Evolutionary conservation across 169 alveolate genomes (phyloP), one percentile per base, ranked within the genome.

Genomic region (Plasmodium yoelii): DNA sequence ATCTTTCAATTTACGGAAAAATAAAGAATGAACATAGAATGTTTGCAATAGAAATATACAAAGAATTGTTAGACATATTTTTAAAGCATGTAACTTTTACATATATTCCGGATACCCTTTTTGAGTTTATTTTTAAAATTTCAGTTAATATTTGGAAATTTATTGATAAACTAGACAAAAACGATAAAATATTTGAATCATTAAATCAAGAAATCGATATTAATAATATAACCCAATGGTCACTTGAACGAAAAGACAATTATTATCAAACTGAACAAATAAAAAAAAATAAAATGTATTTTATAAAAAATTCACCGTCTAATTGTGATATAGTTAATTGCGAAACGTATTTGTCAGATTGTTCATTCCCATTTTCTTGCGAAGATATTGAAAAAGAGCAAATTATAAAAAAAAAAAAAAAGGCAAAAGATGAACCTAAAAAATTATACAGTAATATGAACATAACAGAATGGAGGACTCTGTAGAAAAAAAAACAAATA

Each of bases 41-140:
- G 75, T 86, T 86, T 72, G 91, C 91, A 47, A 70, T 71, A 57
- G 91, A 86, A 86, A 86, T 86, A 22, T 86, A 70, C 64, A 53
- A 86, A 69, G 91, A 86, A 57, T 18, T 86, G 63, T 39, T 86
- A 2, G 91, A 69, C 56, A 70, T 86, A 69, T 86, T 70, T 73
- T 69, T 86, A 73, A 70, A 47, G 53, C 69, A 86, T 55, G 87
- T 86, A 34, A 70, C 87, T 10, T 19, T 86, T 57, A 70, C 75
- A 18, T 56, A 71, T 64, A 44, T 71, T 69, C 71, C 91, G 19
- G 71, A 86, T 60, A 53, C 12, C 26, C 60, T 86, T 70, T 86
- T 86, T 72, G 91, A 86, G 12, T 86, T 86, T 56, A 57, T 86
- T 47, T 86, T 86, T 86, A 86, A 86, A 86, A 86, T 60, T 24